phyloP scores from a whole-genome alignment of 2,329 filamentous ascomycete species.

The Rachicladosporium sp. region DNA sequence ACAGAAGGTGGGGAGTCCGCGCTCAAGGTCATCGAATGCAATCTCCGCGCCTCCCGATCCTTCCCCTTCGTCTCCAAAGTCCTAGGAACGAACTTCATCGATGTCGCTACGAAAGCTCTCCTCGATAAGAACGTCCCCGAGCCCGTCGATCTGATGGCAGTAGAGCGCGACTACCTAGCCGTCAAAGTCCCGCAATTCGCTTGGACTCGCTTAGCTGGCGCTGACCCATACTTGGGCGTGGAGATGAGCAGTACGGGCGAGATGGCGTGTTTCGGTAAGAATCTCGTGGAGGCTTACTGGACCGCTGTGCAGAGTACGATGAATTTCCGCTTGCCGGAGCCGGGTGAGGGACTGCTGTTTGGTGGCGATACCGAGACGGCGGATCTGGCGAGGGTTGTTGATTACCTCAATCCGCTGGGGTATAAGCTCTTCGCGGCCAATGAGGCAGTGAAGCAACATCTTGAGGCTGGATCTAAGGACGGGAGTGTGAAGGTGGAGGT shows the following conservation, averaged over 20 bases:
- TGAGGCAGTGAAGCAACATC: slow-evolving; percentile 65
- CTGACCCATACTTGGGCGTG: slow-evolving; percentile 93
- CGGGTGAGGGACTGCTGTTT: slow-evolving; percentile 88
- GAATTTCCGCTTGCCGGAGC: slow-evolving; percentile 96
- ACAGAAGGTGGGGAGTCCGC: slow-evolving; percentile 51
- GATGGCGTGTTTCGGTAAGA: slow-evolving; percentile 96
- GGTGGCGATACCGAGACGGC: slow-evolving; percentile 68
- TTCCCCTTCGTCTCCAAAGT: slow-evolving; percentile 99
- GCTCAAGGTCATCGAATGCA: slow-evolving; percentile 96
- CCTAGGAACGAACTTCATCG: slow-evolving; percentile 91
- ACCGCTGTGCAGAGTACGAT: slow-evolving; percentile 89
- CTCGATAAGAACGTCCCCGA: slow-evolving; percentile 74
- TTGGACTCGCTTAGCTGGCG: slow-evolving; percentile 94
- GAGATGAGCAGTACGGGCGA: slow-evolving; percentile 97
- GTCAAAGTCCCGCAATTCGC: slow-evolving; percentile 99
- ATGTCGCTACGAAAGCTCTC: slow-evolving; percentile 85
- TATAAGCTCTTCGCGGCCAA: slow-evolving; percentile 91
- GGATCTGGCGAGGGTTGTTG: slow-evolving; percentile 64
- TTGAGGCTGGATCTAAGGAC: slow-evolving; percentile 59
- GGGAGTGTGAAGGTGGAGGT: slow-evolving; percentile 62
- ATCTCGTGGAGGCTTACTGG: slow-evolving; percentile 97
- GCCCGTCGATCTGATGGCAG: slow-evolving; percentile 75
- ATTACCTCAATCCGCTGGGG: slow-evolving; percentile 76
- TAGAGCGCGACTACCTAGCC: slow-evolving; percentile 82
- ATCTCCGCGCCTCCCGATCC: slow-evolving; percentile 89